Evolutionary conservation across 2,329 filamentous ascomycete species (phyloP), one percentile per base, ranked within the genome.

Genomic region (Penicillium sp.): DNA sequence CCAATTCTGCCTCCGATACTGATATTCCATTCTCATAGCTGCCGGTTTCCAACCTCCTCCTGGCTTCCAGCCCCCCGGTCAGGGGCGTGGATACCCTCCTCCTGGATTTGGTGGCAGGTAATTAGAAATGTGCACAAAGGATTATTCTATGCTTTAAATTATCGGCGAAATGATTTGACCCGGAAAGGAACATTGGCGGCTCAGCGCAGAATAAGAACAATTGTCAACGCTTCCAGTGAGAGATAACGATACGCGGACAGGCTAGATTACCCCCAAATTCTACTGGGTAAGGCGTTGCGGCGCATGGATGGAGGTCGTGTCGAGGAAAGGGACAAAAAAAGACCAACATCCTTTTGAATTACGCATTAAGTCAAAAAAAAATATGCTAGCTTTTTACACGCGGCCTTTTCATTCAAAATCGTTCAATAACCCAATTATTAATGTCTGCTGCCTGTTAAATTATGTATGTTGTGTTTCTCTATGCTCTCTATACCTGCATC

Each of bases 31-130:
- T 72, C n/a, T 73, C 58, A 76, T 78, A 78, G 77, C 77, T 59
- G 75, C 73, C 53, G 73, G 73, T 58, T 80, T 80, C 63, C 84
- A 84, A 58, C 83, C 86, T 47, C 87, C 88, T 38, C 78, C 83
- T 57, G 89, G 89, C 60, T 93, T 93, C 77, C 88, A 91, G 76
- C 86, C 88, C 56, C 85, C 86, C 7, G 77, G 77, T 9, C 75
- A 76, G 62, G 80, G 79, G 50, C 76, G 79, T 61, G 79, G 79
- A 50, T 81, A 76, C 64, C 80, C 80, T 50, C 80, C 80, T 37
- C 78, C 78, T 46, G 79, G 78, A 33, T 80, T 80, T 65, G 75
- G 75, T 59, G 75, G 76, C 55, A 68, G 74, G 65, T 77, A 68
- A 73, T 67, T 61, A 54, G 53, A 57, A 53, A 53, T 19, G 19